Evolutionary conservation across 768 basidiomycete genomes (phyloP).

Genomic region (Auriscalpium vulgare): DNA sequence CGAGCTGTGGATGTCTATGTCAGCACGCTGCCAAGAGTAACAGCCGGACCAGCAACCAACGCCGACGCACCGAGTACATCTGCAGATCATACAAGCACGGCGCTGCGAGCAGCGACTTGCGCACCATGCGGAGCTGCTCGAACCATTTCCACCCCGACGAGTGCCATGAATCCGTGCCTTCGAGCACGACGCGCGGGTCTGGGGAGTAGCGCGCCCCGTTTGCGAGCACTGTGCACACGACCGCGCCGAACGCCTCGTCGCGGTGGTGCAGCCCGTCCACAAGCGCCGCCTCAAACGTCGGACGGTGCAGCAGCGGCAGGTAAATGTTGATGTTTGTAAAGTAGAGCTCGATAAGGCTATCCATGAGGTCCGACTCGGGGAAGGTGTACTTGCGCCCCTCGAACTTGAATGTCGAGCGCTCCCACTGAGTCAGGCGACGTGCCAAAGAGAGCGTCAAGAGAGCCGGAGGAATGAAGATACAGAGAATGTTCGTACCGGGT

Average conservation of each 20-base stretch:
- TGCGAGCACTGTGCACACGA: conserved; percentile 45
- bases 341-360: conserved; percentile 38
- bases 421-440: conserved; percentile 4
- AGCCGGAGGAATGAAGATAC: neutral
- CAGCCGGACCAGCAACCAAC: conserved; percentile 18
- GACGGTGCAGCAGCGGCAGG: conserved; percentile 41
- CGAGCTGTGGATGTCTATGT: conserved; percentile 20
- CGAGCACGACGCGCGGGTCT: conserved; percentile 37
- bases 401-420: neutral
- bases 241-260: conserved; percentile 34
- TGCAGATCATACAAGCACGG: conserved; percentile 68
- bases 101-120: conserved; percentile 46
- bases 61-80: conserved; percentile 42
- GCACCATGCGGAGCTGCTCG: conserved; percentile 52
- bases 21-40: conserved; percentile 1
- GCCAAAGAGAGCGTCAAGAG: neutral
- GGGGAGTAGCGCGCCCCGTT: conserved; percentile 43
- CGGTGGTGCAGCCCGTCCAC: conserved; percentile 30
- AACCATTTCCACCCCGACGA: conserved; percentile 42
- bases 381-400: conserved; percentile 14
- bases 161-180: conserved; percentile 21
- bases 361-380: conserved; percentile 29
- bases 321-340: conserved; percentile 35
- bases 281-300: conserved; percentile 34
- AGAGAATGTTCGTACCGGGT: conserved; percentile 29